Evolutionary conservation across 768 basidiomycete species (phyloP).

Genomic region (Russula ochroleuca): DNA sequence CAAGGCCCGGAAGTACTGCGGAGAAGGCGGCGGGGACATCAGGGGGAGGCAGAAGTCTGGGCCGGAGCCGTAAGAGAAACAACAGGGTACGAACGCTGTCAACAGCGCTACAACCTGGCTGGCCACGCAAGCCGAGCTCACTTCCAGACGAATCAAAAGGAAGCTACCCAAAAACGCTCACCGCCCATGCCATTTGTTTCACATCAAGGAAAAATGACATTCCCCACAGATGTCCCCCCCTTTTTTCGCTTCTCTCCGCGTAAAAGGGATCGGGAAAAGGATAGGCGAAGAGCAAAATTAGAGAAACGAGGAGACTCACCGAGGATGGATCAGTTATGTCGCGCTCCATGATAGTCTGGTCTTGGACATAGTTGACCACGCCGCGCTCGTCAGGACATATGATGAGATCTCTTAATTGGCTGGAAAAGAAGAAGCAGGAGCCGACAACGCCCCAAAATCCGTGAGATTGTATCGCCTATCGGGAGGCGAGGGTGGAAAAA

Average conservation of each 20-base stretch:
- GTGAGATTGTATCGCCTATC: neutral
- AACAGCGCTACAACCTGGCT: neutral
- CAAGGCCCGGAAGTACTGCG: conserved; percentile 3
- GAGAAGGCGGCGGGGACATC: conserved; percentile 2
- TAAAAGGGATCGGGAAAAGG: neutral
- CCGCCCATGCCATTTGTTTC: neutral
- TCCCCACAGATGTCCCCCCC: too few relatives aligned
- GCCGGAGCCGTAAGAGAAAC: neutral
- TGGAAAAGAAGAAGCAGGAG: conserved; percentile 31
- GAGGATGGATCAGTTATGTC: conserved; percentile 46
- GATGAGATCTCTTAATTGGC: conserved; percentile 75
- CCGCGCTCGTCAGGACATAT: conserved; percentile 67
- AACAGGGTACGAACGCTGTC: neutral
- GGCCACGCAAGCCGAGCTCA: neutral
- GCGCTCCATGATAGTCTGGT: conserved; percentile 54
- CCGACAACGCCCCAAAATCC: conserved; percentile 17
- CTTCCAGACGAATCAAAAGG: neutral
- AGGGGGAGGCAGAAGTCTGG: neutral
- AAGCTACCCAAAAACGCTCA: too few relatives aligned
- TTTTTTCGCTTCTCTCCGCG: neutral
- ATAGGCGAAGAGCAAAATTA: too few relatives aligned
- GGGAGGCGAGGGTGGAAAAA: neutral
- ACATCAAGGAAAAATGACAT: neutral
- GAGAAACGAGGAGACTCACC: conserved; percentile 37
- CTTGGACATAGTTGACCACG: conserved; percentile 58